Conservation (phyloP, 495 filamentous ascomycete genomes). For the Niebla homalea region DNA sequence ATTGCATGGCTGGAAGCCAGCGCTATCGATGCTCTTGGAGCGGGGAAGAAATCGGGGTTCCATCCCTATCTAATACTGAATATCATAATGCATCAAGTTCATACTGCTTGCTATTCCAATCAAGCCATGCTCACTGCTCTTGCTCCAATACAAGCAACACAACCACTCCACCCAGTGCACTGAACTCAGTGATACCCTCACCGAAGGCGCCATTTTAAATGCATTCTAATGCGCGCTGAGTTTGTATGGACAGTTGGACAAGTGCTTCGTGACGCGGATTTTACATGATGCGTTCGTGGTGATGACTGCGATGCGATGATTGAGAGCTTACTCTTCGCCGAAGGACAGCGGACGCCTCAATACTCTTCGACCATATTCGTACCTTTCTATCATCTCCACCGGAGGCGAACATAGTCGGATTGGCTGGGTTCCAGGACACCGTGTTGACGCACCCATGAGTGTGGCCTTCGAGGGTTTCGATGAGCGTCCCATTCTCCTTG, state of each 20-base stretch:
- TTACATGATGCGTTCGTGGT: too few species aligned
- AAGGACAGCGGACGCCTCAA: conserved; percentile 1
- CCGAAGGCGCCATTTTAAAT: too few species aligned
- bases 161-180: background rate
- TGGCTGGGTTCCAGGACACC: conserved; percentile 77
- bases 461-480: conserved; percentile 69
- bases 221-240: too few species aligned
- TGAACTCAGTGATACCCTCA: background rate
- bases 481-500: conserved; percentile 58
- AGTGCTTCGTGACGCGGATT: too few species aligned
- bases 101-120: conserved; percentile 1
- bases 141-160: background rate
- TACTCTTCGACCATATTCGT: conserved; percentile 41
- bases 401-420: conserved; percentile 78
- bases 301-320: conserved; percentile 4
- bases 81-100: background rate
- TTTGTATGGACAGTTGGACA: too few species aligned
- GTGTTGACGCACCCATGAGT: conserved; percentile 66
- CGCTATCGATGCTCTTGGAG: too few species aligned
- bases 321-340: conserved; percentile 15
- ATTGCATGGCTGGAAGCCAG: too few species aligned
- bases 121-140: background rate
- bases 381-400: conserved; percentile 80
- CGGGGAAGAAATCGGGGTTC: too few species aligned
- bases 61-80: too few species aligned